Evolutionary conservation across 768 basidiomycete species (phyloP), one percentile per base, ranked within the genome.

Genomic region (Boletellus emodensis): DNA sequence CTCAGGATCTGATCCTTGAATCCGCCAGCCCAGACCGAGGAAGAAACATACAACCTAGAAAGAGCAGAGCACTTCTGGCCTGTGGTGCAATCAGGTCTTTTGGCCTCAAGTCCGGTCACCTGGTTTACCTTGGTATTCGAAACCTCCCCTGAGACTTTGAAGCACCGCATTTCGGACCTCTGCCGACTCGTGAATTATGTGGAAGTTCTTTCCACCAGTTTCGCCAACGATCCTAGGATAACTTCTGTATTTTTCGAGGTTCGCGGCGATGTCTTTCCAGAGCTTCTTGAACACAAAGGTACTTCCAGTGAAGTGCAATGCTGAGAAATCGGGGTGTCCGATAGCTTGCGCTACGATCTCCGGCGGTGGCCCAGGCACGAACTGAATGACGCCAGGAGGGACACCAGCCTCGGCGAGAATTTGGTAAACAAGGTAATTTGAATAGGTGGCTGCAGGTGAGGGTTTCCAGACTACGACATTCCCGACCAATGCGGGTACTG

Each of bases 141-240:
- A 98, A 1, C 87, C 94, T 15, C 79, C 89, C 48, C 96, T 79
- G 53, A 98, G 79, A 45, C 77, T 81, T 72, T 98, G 95, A 41
- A 89, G 57, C 44, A 90, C 96, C n/a, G 94, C 91, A 57, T 94
- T 94, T 65, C 75, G 76, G 46, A 96, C 71, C 60, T 96, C 90
- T 34, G 94, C 95, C 13, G 84, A 85, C 47, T 79, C 75, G 70
- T 98, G 96, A 43, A 98, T 75, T 40, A 99, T 57, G 71, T 98
- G 96, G 78, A 94, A 98, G 77, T 99, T 99, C 80, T 98, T 99
- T 50, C 96, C 95, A 26, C 92, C 93, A 8, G 95, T 98, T 78
- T 98, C 95, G 24, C 96, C 96, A 7, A 99, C 94, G 56, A 99
- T 88, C 63, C 95, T 80, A 1, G 96, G 96, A 72, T 96, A 98